Percentiles rank a stretch among this genome's conserved stretches.
Conservation (phyloP, 805 yeast species). For the Candida nanaspora region DNA sequence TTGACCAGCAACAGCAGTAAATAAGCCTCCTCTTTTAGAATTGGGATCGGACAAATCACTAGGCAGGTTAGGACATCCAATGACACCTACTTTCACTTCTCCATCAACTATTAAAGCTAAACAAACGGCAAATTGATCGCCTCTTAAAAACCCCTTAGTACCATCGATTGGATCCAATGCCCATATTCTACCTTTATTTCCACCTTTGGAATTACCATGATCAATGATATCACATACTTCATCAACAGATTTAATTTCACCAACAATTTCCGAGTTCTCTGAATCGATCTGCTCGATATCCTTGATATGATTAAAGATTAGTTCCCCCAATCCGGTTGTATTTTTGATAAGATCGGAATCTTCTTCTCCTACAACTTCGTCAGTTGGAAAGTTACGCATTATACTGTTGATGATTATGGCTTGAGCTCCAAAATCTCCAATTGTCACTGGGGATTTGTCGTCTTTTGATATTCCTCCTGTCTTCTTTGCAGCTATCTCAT, state of each 20-base stretch:
- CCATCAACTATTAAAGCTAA: conserved; percentile 85
- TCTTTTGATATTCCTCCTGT: conserved; percentile 60
- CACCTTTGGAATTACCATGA: conserved; percentile 75
- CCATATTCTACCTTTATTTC: conserved; percentile 81
- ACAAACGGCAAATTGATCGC: conserved; percentile 96
- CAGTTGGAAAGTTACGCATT: conserved; percentile 69
- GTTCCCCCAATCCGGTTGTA: conserved; percentile 37
- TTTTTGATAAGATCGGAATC: conserved; percentile 63
- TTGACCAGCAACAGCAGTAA: conserved; percentile 56
- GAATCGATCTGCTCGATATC: conserved; percentile 43
- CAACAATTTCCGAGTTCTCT: conserved; percentile 26
- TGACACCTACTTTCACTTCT: conserved; percentile 78
- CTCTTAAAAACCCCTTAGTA: conserved; percentile 91
- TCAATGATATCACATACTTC: conserved; percentile 64
- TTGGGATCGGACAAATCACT: conserved; percentile 34
- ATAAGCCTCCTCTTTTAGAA: conserved; percentile 61
- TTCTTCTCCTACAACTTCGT: conserved; percentile 92
- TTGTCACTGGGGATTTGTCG: conserved; percentile 92
- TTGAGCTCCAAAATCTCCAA: conserved; percentile 95
- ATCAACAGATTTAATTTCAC: conserved; percentile 34
- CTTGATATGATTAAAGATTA: conserved; percentile 54
- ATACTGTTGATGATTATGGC: conserved; percentile 86
- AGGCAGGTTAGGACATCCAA: conserved; percentile 92
- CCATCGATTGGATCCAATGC: conserved; percentile 98
- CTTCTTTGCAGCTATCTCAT: conserved; percentile 39